These are phyloP conservation scores for Xylaria venustula DNA, from an alignment of 495 filamentous ascomycete species.

Conservation along the genomic window DNA sequence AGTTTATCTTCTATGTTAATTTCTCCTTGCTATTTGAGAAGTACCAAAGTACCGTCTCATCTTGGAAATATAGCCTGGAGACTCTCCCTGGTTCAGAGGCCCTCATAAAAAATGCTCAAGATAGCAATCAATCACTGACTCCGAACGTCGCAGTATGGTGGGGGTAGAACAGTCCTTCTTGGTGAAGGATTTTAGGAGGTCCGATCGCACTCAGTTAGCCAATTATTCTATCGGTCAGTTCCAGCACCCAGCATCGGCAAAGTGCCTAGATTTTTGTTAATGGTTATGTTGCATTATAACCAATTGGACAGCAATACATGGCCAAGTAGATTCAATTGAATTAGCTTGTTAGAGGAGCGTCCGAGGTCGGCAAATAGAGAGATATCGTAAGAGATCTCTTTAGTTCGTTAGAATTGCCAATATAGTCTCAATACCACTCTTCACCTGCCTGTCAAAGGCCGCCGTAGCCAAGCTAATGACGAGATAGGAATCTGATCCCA, in stretches of 20 bases:
- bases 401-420: no score
- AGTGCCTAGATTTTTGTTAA: not conserved
- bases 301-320: not conserved
- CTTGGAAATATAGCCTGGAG: not conserved
- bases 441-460: no score
- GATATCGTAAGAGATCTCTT: no score
- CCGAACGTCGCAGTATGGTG: constrained; percentile 57
- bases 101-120: not conserved
- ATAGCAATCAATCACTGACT: constrained; percentile 1
- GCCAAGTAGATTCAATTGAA: not conserved
- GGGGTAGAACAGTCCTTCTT: constrained; percentile 59
- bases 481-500: not conserved
- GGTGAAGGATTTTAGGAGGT: constrained; percentile 59
- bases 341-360: no score
- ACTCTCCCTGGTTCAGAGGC: not conserved
- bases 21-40: not conserved
- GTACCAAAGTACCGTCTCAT: not conserved
- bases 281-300: not conserved
- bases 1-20: not conserved
- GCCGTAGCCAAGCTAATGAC: no score
- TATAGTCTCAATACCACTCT: no score
- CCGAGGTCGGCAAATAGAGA: no score
- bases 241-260: not conserved
- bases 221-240: not conserved
- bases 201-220: not conserved